Percentiles rank a stretch among this genome's conserved stretches.
Evolutionary conservation across 2,329 filamentous ascomycete species (phyloP).

Genomic region (Falciphora oryzae): DNA sequence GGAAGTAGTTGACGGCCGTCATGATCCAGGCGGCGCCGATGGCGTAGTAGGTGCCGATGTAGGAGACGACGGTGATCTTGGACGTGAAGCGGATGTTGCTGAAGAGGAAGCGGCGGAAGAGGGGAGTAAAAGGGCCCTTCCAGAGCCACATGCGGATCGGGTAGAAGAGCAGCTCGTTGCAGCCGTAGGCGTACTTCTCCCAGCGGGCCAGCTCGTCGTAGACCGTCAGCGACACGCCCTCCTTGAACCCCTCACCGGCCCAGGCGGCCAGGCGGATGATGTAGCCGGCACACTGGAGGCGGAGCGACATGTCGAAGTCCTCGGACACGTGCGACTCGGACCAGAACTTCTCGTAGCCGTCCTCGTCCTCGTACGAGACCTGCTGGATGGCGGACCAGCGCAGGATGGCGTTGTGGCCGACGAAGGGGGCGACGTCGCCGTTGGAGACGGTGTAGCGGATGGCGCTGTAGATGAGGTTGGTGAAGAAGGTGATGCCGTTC

Average conservation of each 20-base stretch:
- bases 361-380: conserved; percentile 63
- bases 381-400: conserved; percentile 72
- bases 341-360: conserved; percentile 75
- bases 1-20: conserved; percentile 68
- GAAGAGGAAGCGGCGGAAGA: conserved; percentile 68
- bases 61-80: conserved; percentile 70
- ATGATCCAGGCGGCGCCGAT: conserved; percentile 71
- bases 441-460: conserved; percentile 74
- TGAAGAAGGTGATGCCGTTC: conserved; percentile 66
- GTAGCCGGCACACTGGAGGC: conserved; percentile 66
- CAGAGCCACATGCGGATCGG: conserved; percentile 68
- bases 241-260: conserved; percentile 72
- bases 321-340: conserved; percentile 75
- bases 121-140: conserved; percentile 70
- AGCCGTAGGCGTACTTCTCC: conserved; percentile 85
- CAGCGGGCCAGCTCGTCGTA: conserved; percentile 80
- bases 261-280: conserved; percentile 68
- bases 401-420: conserved; percentile 74
- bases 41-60: conserved; percentile 76
- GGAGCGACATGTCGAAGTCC: conserved; percentile 77
- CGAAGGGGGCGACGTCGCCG: conserved; percentile 72
- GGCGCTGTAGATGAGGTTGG: conserved; percentile 69
- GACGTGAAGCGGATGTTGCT: conserved; percentile 70
- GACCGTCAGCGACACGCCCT: conserved; percentile 77
- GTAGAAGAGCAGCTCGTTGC: conserved; percentile 77